These are phyloP conservation scores for Xanthoconium stramineum DNA, from an alignment of 768 basidiomycete genomes.

Conservation along the genomic window DNA sequence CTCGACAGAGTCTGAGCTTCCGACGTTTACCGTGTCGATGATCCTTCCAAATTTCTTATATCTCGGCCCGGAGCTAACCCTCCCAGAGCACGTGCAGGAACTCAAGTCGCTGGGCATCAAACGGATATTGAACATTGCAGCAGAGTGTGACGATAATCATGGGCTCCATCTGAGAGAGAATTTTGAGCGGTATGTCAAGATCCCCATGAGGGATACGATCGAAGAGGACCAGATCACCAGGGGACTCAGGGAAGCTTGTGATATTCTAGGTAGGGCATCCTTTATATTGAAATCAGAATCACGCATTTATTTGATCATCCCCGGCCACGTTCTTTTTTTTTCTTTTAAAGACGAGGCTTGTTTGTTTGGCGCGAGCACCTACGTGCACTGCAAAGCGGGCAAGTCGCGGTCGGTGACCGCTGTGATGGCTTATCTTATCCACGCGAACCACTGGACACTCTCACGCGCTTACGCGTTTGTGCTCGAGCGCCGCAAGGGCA, in stretches of 20 bases:
- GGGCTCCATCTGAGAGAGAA: conserved; percentile 61
- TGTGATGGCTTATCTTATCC: conserved; percentile 96
- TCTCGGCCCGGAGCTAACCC: conserved; percentile 84
- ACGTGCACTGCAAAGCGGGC: conserved; percentile 95
- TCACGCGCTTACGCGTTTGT: conserved; percentile 90
- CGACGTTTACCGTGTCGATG: conserved; percentile 78
- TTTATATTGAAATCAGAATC: not conserved
- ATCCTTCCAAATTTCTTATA: conserved; percentile 90
- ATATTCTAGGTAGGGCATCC: conserved; percentile 70
- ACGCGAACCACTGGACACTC: conserved; percentile 95
- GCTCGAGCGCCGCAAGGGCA: conserved; percentile 87
- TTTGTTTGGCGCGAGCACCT: conserved; percentile 82
- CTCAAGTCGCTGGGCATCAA: conserved; percentile 74
- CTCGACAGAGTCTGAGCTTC: conserved; percentile 45
- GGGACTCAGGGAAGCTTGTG: conserved; percentile 82
- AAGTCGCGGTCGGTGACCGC: conserved; percentile 95
- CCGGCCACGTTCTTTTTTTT: not conserved
- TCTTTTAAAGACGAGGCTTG: conserved; percentile 76
- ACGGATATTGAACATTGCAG: conserved; percentile 87
- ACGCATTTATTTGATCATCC: conserved; percentile 2
- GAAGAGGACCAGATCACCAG: conserved; percentile 87
- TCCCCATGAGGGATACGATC: conserved; percentile 93
- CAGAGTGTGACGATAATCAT: conserved; percentile 84
- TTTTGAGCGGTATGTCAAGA: conserved; percentile 82
- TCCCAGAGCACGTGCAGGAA: conserved; percentile 70